Base-by-base conservation (phyloP, 768 basidiomycete species). In the Leccinum longicurvipes region DNA sequence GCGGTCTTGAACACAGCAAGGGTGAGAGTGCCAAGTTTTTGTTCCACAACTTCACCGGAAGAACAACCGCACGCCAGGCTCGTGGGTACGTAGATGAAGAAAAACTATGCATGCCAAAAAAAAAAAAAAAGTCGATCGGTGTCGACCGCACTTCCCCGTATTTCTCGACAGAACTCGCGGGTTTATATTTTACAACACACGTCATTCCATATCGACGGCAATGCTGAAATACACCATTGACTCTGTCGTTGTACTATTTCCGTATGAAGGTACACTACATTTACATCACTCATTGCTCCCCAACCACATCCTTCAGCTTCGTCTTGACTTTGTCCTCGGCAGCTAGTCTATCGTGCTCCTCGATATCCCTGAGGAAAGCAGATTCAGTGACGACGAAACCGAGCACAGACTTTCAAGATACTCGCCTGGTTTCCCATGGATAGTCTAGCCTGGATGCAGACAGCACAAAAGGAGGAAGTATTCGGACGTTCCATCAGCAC, bases 341-440 rank as follows among this genome's bases (percentile, higher is more conserved):
- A 15, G 87, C 86, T 19, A 83, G 76, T 25, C 77, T 75, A 67
- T 91, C 87, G 63, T 91, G 89, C 60, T 84, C 84, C 56, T 88
- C 87, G 61, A 91, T 91, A 63, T 89, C 79, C 55, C 89, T 91
- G 66, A 6, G 1, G 45, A 47, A 52, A 28, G 54, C 6, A 7
- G 6, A 23, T 39, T 62, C 39, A 55, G 48, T 17, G 34, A 27
- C 34, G 19, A 28, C 27, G 28, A 28, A 56, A 42, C 15, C 44
- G n/a, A 51, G 36, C 44, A 15, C 32, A 7, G 28, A 36, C 31
- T 27, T n/a, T 17, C 9, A 41, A 41, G 15, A 44, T 19, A 70
- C 87, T 73, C 65, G 87, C 89, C 68, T 76, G 23, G 84, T 81
- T 75, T 91, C 89, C 89, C 90, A 91, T 63, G 89, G 89, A 67